These are phyloP conservation scores for Umbelopsis sp. DNA, from an alignment of 192 early-diverging fungal species.

Conservation along the genomic window DNA sequence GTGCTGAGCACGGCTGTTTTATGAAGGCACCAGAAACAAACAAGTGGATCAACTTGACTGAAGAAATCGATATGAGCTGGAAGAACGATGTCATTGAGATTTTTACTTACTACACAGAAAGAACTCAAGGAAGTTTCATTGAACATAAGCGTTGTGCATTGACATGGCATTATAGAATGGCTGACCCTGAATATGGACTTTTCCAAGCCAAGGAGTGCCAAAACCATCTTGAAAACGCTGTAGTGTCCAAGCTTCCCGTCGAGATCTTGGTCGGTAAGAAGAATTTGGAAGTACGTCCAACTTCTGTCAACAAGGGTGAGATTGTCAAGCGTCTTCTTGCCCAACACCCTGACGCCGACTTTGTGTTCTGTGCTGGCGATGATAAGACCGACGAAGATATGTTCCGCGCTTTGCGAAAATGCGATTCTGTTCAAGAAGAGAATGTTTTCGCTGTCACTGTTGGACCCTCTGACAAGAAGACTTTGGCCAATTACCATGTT, in stretches of 20 bases:
- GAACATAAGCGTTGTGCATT: slow-evolving; percentile 86
- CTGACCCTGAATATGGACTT: slow-evolving; percentile 80
- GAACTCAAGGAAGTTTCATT: slow-evolving; percentile 82
- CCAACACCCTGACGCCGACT: slow-evolving; percentile 61
- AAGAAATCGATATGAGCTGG: slow-evolving; percentile 75
- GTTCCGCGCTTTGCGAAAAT: slow-evolving; percentile 66
- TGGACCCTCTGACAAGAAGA: slow-evolving; percentile 90
- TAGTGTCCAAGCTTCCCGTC: slow-evolving; percentile 80
- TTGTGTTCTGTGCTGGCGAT: slow-evolving; percentile 86
- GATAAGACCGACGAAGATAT: slow-evolving; percentile 93
- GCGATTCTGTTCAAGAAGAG: background rate
- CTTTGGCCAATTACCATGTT: slow-evolving; percentile 88
- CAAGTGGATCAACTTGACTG: slow-evolving; percentile 61
- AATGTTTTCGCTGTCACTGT: slow-evolving; percentile 59
- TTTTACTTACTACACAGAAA: slow-evolving; percentile 85
- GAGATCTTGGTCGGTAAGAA: slow-evolving; percentile 91
- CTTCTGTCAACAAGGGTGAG: slow-evolving; percentile 87
- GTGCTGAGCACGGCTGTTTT: slow-evolving; percentile 90
- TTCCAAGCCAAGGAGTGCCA: slow-evolving; percentile 94
- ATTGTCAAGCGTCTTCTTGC: slow-evolving; percentile 76
- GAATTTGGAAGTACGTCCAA: slow-evolving; percentile 84
- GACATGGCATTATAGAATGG: slow-evolving; percentile 89
- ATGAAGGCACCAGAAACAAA: slow-evolving; percentile 66
- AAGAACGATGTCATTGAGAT: slow-evolving; percentile 81
- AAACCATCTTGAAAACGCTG: slow-evolving; percentile 80